Evolutionary conservation across 2,329 filamentous ascomycete genomes (phyloP), one percentile per base, ranked within the genome.

Genomic region (Arachnopeziza araneosa): DNA sequence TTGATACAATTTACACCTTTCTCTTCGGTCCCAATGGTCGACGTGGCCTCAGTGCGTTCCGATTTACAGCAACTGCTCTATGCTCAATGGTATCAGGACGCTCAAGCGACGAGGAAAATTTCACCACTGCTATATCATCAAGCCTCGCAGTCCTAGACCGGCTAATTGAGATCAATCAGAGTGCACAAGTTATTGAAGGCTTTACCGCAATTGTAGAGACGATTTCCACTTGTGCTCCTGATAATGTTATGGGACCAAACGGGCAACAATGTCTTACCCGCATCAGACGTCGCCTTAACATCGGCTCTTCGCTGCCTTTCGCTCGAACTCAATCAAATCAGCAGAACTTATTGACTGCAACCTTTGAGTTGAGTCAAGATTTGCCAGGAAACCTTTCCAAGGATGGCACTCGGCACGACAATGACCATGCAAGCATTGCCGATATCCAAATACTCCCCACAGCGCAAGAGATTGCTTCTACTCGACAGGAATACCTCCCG

Each of bases 401-500:
- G 12, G 65, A 65, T 12, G 72, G 73, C 22, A 53, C 63, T 30
- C 30, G 23, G 7, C 56, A 57, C 36, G 49, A 57, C n/a, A 57
- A 57, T 24, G 56, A 57, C 36, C 50, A 57, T n/a, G 26, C 36
- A 32, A n/a, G 36, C 48, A 57, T 57, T 4, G n/a, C n/a, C 21
- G 56, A 57, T 10, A 53, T 57, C 26, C 24, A 53, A 52, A 57
- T 57, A 22, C 30, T 57, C 19, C 56, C 56, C 10, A 57, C 56
- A 9, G 32, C 32, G 8, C 30, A n/a, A 23, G 56, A 57, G 23
- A 57, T 57, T 30, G 17, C 23, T 36, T 24, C 23, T 5, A 57
- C 63, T 0, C 71, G 75, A 19, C 67, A 64, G 2, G 79, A 82
- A 60, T 82, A 78, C 62, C 68, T 82, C 2, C 78, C 76, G 17